Evolutionary conservation across 441 rosid species (phyloP), one percentile per base, ranked within the genome.

Genomic region (Flueggea neowawraea): DNA sequence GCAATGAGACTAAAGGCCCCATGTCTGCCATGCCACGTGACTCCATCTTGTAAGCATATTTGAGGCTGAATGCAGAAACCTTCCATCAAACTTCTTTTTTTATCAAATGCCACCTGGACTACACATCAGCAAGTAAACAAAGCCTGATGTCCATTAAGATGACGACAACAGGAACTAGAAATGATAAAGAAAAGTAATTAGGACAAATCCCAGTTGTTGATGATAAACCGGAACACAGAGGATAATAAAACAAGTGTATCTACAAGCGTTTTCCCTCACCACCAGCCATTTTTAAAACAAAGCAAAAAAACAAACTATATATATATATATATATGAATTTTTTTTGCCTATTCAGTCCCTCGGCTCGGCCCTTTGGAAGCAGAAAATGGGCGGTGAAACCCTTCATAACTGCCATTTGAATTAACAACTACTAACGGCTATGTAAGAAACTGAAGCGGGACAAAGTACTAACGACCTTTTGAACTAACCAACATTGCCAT

Each of bases 401-500:
- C 41, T 44, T 54, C 65, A 22, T 66, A 80, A 77, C 84, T 22
- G 28, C 28, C 28, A 22, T 22, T 22, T 22, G 28, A 22, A 22
- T 22, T 22, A 22, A 22, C 28, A 22, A 22, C 28, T 22, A 22
- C 28, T 22, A 22, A 79, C 81, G 76, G 76, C 76, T 71, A 68
- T 63, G 16, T 33, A 28, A 43, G 49, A 55, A 61, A 63, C n/a
- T 36, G 41, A 60, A 65, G 64, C 75, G 77, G 71, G 69, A 63
- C 36, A 45, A 44, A 69, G 12, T 55, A 49, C 82, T 57, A 80
- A 77, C 82, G 60, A 70, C 80, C 61, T 80, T 74, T 80, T 72
- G 76, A 77, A 74, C 67, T 55, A 54, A 57, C 2, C 54, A 64
- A 58, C 58, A 60, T 60, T 10, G 12, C 55, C 50, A 47, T 12